phyloP scores from a whole-genome alignment of 2,329 filamentous ascomycete genomes.

The Colletotrichum melonis region DNA sequence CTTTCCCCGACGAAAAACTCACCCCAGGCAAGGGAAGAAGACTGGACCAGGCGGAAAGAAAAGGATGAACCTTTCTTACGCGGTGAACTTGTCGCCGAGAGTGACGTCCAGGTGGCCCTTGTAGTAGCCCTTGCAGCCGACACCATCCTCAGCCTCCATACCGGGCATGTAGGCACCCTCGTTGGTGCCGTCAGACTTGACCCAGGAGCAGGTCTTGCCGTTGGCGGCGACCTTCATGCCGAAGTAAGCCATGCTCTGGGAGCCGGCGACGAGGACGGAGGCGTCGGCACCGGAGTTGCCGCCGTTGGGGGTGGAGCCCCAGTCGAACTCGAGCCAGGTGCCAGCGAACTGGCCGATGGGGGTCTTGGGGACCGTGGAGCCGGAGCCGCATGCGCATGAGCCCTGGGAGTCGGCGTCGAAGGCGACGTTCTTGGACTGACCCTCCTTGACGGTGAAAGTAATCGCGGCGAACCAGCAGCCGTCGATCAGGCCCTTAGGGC shows the following conservation, averaged over 20 bases:
- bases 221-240: conserved; percentile 52
- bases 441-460: conserved; percentile 52
- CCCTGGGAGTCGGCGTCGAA: conserved; percentile 61
- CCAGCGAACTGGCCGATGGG: conserved; percentile 53
- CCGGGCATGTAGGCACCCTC: conserved; percentile 51
- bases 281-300: conserved; percentile 63
- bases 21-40: neutral
- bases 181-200: conserved; percentile 46
- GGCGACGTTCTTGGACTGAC: conserved; percentile 53
- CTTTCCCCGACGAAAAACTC: conserved; percentile 25
- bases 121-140: conserved; percentile 52
- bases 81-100: conserved; percentile 43
- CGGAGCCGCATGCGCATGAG: conserved; percentile 55
- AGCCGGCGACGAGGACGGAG: conserved; percentile 58
- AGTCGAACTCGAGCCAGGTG: conserved; percentile 64
- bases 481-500: conserved; percentile 53
- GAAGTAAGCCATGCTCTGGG: conserved; percentile 43
- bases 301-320: conserved; percentile 56
- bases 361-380: conserved; percentile 47
- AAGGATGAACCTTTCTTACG: too few species aligned
- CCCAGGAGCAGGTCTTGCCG: conserved; percentile 54
- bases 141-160: conserved; percentile 51
- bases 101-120: conserved; percentile 44
- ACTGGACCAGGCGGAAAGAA: neutral
- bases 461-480: conserved; percentile 60